Conservation (phyloP, 768 basidiomycete genomes). For the Thelephora ganbajun region DNA sequence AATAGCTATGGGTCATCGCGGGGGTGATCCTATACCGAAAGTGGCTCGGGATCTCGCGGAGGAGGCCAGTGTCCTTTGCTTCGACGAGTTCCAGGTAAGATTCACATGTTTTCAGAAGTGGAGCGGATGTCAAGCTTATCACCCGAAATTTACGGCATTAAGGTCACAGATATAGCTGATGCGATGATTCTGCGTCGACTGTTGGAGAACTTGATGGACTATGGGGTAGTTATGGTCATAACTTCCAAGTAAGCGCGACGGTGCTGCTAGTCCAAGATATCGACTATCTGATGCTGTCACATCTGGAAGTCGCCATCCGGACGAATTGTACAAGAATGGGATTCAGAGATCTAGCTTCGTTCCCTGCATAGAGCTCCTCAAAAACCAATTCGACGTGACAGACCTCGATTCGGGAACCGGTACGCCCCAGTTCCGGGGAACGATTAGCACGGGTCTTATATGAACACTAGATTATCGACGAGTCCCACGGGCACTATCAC, state of each 20-base stretch:
- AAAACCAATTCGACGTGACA: conserved; percentile 72
- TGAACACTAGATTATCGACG: conserved; percentile 58
- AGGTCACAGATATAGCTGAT: conserved; percentile 95
- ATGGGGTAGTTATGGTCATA: conserved; percentile 88
- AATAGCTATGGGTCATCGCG: conserved; percentile 46
- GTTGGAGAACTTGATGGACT: conserved; percentile 71
- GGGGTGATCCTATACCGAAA: conserved; percentile 75
- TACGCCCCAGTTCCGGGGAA: conserved; percentile 17
- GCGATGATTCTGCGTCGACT: conserved; percentile 94
- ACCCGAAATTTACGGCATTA: not conserved
- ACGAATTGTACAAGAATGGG: conserved; percentile 96
- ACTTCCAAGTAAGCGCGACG: conserved; percentile 83
- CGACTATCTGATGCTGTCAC: not conserved
- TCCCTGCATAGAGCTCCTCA: conserved; percentile 89
- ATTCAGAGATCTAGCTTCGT: conserved; percentile 92
- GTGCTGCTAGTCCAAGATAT: not conserved
- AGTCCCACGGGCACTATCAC: conserved; percentile 81
- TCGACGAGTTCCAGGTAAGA: conserved; percentile 92
- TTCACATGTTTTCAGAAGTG: not conserved
- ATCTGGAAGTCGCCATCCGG: conserved; percentile 73
- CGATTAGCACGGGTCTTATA: not conserved
- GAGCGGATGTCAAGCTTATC: not conserved
- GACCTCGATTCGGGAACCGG: conserved; percentile 95
- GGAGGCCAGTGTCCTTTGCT: conserved; percentile 79
- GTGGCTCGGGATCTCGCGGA: conserved; percentile 79